A percentile compares a stretch with the other conserved stretches of the same genome.
phyloP scores from a whole-genome alignment of 2,329 filamentous ascomycete species.

The Juglanconis sp. region DNA sequence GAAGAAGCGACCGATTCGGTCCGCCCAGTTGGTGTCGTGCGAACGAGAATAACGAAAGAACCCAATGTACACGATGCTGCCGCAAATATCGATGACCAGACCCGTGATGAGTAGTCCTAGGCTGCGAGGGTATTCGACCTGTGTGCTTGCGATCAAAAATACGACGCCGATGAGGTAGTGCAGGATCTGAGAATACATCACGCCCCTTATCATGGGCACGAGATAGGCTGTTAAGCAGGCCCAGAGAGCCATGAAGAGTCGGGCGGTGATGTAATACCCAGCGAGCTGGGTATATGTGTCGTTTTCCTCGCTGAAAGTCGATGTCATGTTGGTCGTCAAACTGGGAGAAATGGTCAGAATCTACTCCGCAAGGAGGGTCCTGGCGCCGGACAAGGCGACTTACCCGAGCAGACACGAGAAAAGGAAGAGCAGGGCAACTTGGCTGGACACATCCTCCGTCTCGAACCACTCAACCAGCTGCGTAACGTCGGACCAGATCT shows the following conservation, averaged over 20 bases:
- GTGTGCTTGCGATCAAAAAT: slow-evolving; percentile 59
- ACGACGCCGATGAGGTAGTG: slow-evolving; percentile 44
- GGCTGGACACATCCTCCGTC: slow-evolving; percentile 57
- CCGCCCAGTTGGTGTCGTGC: slow-evolving; percentile 21
- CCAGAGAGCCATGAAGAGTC: slow-evolving; percentile 51
- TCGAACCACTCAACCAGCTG: slow-evolving; percentile 60
- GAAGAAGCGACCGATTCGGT: slow-evolving; percentile 37
- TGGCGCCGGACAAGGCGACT: slow-evolving; percentile 5
- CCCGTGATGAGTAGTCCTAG: slow-evolving; percentile 56
- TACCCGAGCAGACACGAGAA: slow-evolving; percentile 58
- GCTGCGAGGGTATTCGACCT: slow-evolving; percentile 51
- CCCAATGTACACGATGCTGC: slow-evolving; percentile 39
- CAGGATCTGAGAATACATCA: slow-evolving; percentile 49
- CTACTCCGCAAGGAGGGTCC: neutral
- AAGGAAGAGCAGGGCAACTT: slow-evolving; percentile 57
- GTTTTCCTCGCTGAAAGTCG: slow-evolving; percentile 45
- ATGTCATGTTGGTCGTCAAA: slow-evolving; percentile 61
- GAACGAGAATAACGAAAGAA: slow-evolving; percentile 31
- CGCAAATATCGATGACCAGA: slow-evolving; percentile 51
- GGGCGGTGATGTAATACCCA: slow-evolving; percentile 57
- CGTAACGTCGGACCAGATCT: slow-evolving; percentile 60
- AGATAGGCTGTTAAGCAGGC: slow-evolving; percentile 43
- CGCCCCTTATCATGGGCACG: slow-evolving; percentile 55
- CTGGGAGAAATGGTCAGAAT: slow-evolving; percentile 22
- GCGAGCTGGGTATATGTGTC: slow-evolving; percentile 57